phyloP scores from a whole-genome alignment of 2,329 filamentous ascomycete species.

The Cladophialophora exuberans region DNA sequence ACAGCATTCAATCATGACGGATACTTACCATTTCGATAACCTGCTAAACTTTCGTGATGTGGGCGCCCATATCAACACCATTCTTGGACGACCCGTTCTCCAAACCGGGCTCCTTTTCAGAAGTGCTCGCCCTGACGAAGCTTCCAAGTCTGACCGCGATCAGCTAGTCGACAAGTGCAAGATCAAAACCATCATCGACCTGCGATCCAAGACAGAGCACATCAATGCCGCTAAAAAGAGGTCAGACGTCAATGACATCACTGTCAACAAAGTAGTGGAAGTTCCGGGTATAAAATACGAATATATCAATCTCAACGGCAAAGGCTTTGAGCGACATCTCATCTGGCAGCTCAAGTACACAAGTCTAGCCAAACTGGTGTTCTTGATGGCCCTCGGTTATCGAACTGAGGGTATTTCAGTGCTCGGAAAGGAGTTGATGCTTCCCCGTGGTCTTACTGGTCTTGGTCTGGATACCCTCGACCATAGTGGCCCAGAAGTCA shows the following conservation, averaged over 20 bases:
- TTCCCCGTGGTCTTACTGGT: slow-evolving; percentile 70
- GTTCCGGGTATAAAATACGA: slow-evolving; percentile 67
- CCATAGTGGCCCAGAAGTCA: slow-evolving; percentile 67
- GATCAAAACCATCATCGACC: slow-evolving; percentile 75
- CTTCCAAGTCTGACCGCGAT: slow-evolving; percentile 66
- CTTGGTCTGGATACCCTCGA: slow-evolving; percentile 72
- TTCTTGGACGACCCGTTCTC: slow-evolving; percentile 45
- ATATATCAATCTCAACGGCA: slow-evolving; percentile 74
- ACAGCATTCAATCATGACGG: background rate
- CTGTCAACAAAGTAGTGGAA: slow-evolving; percentile 59
- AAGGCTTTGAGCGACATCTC: slow-evolving; percentile 69
- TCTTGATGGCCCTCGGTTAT: slow-evolving; percentile 67
- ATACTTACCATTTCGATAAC: slow-evolving; percentile 49
- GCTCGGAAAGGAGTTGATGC: slow-evolving; percentile 71
- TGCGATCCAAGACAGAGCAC: slow-evolving; percentile 80
- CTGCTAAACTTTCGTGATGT: slow-evolving; percentile 80
- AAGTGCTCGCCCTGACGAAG: slow-evolving; percentile 72
- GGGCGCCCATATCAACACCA: slow-evolving; percentile 56
- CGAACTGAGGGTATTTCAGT: slow-evolving; percentile 71
- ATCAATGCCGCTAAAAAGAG: slow-evolving; percentile 68
- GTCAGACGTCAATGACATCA: slow-evolving; percentile 47
- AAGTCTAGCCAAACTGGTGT: slow-evolving; percentile 64
- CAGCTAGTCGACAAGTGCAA: slow-evolving; percentile 62
- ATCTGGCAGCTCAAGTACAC: slow-evolving; percentile 65
- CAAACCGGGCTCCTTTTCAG: slow-evolving; percentile 69